phyloP scores from a whole-genome alignment of 345 rosid genomes.

The Nasturtium officinale region DNA sequence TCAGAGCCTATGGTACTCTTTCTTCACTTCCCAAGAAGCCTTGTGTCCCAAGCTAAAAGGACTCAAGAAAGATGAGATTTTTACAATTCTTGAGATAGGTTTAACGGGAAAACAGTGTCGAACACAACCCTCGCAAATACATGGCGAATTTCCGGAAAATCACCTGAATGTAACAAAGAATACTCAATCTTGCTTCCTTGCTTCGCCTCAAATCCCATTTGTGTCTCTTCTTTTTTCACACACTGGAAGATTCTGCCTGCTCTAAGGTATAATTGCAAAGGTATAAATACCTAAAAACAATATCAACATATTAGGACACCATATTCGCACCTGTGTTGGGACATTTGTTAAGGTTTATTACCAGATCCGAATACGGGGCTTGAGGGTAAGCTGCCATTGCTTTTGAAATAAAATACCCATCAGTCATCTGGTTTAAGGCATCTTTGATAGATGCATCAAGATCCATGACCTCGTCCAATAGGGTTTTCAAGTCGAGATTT shows the following conservation, averaged over 20 bases:
- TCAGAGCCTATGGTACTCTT: background rate
- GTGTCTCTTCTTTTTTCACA: slow-evolving; percentile 46
- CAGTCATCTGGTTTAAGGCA: slow-evolving; percentile 61
- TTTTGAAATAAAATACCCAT: slow-evolving; percentile 62
- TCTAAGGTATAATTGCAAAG: slow-evolving; percentile 53
- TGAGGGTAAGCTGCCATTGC: slow-evolving; percentile 64
- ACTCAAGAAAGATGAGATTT: background rate
- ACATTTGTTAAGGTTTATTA: slow-evolving; percentile 22
- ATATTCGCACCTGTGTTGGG: background rate
- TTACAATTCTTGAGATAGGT: slow-evolving; percentile 16
- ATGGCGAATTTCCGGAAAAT: slow-evolving; percentile 58
- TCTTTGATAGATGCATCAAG: slow-evolving; percentile 60
- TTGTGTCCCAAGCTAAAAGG: slow-evolving; percentile 12
- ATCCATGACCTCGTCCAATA: slow-evolving; percentile 61
- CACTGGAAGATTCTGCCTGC: slow-evolving; percentile 61
- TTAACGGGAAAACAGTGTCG: slow-evolving; percentile 72
- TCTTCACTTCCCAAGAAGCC: background rate
- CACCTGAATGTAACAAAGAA: slow-evolving; percentile 56
- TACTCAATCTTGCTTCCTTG: slow-evolving; percentile 65
- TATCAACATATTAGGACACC: slow-evolving; percentile 9
- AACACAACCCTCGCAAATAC: slow-evolving; percentile 83
- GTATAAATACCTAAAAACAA: slow-evolving; percentile 64
- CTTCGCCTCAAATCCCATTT: slow-evolving; percentile 50
- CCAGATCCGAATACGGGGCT: slow-evolving; percentile 87
- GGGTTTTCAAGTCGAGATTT: slow-evolving; percentile 36